Evolutionary conservation across 164 flowering plant genomes (phyloP).

Genomic region (Litsea cubeba): DNA sequence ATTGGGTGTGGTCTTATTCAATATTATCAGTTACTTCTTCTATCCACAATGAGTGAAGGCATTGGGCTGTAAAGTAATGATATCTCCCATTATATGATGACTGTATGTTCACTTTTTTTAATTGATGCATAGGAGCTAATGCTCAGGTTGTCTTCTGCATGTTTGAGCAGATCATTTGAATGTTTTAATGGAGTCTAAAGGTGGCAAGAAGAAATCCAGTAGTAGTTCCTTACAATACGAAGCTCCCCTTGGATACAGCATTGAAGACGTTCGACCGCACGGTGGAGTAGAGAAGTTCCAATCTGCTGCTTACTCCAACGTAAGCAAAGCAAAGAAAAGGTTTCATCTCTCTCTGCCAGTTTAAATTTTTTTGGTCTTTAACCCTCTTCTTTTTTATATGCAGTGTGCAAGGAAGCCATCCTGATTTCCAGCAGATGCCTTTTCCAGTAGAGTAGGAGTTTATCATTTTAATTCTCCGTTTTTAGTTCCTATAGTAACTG

Average conservation of each 20-base stretch:
- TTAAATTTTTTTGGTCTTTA: background rate
- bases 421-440: slow-evolving; percentile 38
- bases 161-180: slow-evolving; percentile 18
- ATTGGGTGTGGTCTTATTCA: too few relatives aligned
- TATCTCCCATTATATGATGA: too few relatives aligned
- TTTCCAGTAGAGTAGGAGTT: slow-evolving; percentile 16
- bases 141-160: too few relatives aligned
- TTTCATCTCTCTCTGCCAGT: background rate
- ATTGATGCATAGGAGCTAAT: too few relatives aligned
- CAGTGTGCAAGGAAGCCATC: slow-evolving; percentile 89
- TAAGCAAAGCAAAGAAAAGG: slow-evolving; percentile 10
- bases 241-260: slow-evolving; percentile 45
- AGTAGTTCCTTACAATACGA: slow-evolving; percentile 31
- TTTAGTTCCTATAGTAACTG: slow-evolving; percentile 2
- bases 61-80: too few relatives aligned
- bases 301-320: slow-evolving; percentile 46
- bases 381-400: slow-evolving; percentile 21
- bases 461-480: background rate
- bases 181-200: slow-evolving; percentile 42
- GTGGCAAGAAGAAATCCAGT: slow-evolving; percentile 32
- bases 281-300: slow-evolving; percentile 43
- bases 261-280: slow-evolving; percentile 41
- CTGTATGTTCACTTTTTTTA: too few relatives aligned
- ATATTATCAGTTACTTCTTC: too few relatives aligned
- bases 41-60: too few relatives aligned